Conservation (phyloP, 129 eudicot genomes). For the Gnaphalium uliginosum region DNA sequence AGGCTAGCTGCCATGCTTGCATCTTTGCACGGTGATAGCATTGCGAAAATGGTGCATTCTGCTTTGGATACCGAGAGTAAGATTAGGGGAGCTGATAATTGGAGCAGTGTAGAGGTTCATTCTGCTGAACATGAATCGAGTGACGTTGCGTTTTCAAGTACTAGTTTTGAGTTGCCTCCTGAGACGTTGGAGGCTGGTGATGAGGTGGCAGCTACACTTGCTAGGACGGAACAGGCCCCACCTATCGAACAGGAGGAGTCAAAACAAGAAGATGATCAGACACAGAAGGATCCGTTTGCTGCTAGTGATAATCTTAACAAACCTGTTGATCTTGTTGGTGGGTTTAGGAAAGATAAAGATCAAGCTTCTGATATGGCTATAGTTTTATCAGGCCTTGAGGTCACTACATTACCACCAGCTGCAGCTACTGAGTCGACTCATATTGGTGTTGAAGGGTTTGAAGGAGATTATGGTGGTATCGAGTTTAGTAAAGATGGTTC, state of each 20-base stretch:
- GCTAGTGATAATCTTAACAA: conserved; percentile 82
- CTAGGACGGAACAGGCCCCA: conserved; percentile 43
- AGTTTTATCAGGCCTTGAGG: conserved; percentile 90
- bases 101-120: conserved; percentile 55
- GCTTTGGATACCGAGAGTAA: conserved; percentile 79
- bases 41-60: conserved; percentile 96
- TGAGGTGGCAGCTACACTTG: conserved; percentile 70
- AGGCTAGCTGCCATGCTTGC: conserved; percentile 91
- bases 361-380: conserved; percentile 61
- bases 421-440: conserved; percentile 95
- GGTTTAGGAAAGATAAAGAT: conserved; percentile 87
- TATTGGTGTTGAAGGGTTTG: conserved; percentile 96
- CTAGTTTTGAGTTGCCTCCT: conserved; percentile 71
- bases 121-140: conserved; percentile 74
- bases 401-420: conserved; percentile 87
- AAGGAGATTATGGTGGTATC: conserved; percentile 96
- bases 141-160: conserved; percentile 52
- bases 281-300: conserved; percentile 89
- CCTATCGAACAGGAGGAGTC: conserved; percentile 44
- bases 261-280: conserved; percentile 56
- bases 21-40: conserved; percentile 82
- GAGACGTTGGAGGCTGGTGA: conserved; percentile 95
- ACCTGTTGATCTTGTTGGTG: conserved; percentile 86
- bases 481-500: conserved; percentile 87
- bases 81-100: conserved; percentile 84